Evolutionary conservation across 179 eudicot species (phyloP).

Genomic region (Silene noctiflora): DNA sequence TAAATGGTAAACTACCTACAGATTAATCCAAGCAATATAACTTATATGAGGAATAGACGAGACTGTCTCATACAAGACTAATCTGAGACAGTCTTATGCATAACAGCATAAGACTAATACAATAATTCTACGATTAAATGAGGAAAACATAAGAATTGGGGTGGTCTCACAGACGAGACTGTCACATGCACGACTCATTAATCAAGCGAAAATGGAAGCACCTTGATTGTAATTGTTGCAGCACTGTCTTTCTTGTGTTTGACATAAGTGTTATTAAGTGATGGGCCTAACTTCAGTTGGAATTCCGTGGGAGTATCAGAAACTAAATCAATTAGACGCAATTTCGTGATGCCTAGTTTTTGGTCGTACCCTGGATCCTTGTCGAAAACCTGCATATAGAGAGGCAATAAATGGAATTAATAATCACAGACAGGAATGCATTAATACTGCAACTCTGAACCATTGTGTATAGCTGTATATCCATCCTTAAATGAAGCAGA

Average conservation of each 20-base stretch:
- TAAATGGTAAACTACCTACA: conserved; percentile 63
- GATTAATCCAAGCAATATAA: not conserved
- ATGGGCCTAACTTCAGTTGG: conserved; percentile 59
- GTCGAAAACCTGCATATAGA: conserved; percentile 62
- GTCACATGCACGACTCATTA: not conserved
- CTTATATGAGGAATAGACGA: too few species aligned
- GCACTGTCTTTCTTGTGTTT: conserved; percentile 95
- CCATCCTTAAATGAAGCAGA: too few species aligned
- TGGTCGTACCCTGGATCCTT: conserved; percentile 89
- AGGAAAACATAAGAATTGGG: too few species aligned
- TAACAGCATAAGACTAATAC: too few species aligned
- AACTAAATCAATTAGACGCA: conserved; percentile 58
- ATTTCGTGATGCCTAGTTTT: conserved; percentile 67
- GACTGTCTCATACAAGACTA: too few species aligned
- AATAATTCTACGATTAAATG: too few species aligned
- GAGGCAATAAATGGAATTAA: not conserved
- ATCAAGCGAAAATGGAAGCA: conserved; percentile 13
- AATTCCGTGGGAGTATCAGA: conserved; percentile 50
- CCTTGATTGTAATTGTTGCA: conserved; percentile 81
- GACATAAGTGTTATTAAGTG: conserved; percentile 68
- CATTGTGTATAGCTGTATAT: not conserved
- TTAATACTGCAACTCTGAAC: not conserved
- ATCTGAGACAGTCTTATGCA: too few species aligned
- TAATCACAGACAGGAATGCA: conserved; percentile 4
- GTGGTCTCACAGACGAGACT: not conserved